A percentile compares a stretch with the other conserved stretches of the same genome.
Conservation (phyloP, 495 filamentous ascomycete species). For the Astrothelium macrocarpum region DNA sequence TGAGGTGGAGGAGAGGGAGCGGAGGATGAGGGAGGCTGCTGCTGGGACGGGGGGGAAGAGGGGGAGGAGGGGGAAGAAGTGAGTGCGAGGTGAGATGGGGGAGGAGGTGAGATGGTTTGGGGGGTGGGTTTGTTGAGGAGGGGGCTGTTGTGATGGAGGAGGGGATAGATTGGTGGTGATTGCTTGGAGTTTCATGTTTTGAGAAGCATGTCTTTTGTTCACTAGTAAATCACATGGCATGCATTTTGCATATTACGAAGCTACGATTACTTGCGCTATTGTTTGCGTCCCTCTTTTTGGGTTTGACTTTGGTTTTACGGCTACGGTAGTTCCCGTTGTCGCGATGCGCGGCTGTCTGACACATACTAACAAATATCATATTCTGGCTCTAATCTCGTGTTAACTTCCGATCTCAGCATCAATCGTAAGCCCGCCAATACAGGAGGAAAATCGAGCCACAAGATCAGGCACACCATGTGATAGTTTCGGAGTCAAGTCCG, state of each 20-base stretch:
- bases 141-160: too few relatives aligned
- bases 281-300: neutral
- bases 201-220: neutral
- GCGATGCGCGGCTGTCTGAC: neutral
- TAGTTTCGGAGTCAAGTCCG: neutral
- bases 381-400: neutral
- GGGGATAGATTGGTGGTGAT: too few relatives aligned
- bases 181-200: neutral
- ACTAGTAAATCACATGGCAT: neutral
- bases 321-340: neutral
- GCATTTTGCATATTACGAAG: slow-evolving; percentile 4
- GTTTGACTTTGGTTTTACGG: neutral
- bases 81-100: too few relatives aligned
- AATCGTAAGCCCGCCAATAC: neutral
- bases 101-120: slow-evolving; percentile 23
- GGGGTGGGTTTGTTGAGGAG: too few relatives aligned
- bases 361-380: neutral
- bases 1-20: slow-evolving; percentile 28
- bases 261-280: neutral
- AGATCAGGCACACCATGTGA: neutral
- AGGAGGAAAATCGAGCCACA: neutral
- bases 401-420: neutral
- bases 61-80: slow-evolving; percentile 17
- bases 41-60: neutral
- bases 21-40: slow-evolving; percentile 29